These are phyloP conservation scores for Colletotrichum agaves DNA, from an alignment of 2,329 filamentous ascomycete species.

Conservation along the genomic window DNA sequence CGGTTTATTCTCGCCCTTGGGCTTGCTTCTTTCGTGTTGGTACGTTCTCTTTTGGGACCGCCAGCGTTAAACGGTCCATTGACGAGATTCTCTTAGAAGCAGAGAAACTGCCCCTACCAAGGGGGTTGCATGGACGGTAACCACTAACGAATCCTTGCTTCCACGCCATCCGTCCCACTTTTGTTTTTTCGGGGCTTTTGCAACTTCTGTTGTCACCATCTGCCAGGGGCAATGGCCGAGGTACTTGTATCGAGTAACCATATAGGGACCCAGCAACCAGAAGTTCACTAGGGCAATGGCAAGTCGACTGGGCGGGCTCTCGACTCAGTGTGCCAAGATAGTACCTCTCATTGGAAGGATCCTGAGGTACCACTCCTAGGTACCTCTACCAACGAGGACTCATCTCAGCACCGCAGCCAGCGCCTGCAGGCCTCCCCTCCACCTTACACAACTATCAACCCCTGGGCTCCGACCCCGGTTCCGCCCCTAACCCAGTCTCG, in stretches of 20 bases:
- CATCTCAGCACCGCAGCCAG: slow-evolving; percentile 1
- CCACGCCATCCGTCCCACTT: slow-evolving; percentile 10
- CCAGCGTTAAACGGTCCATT: slow-evolving; percentile 19
- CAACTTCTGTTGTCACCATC: slow-evolving; percentile 19
- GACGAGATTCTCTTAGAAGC: not conserved
- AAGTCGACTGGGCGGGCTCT: not conserved
- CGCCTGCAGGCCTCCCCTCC: slow-evolving; percentile 13
- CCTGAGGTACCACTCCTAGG: slow-evolving; percentile 20
- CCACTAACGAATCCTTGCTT: slow-evolving; percentile 17
- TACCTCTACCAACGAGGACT: not conserved
- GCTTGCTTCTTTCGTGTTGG: slow-evolving; percentile 27
- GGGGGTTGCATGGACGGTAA: slow-evolving; percentile 11
- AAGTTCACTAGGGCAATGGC: not conserved
- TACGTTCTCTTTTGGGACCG: slow-evolving; percentile 19
- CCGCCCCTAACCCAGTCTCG: slow-evolving; percentile 33
- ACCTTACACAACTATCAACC: slow-evolving; percentile 8
- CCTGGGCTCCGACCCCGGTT: slow-evolving; percentile 12
- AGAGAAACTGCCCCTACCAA: not conserved
- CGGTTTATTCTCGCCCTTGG: slow-evolving; percentile 17
- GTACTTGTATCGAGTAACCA: too few relatives aligned
- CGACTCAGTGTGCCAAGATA: not conserved
- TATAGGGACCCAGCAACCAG: too few relatives aligned
- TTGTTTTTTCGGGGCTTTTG: slow-evolving; percentile 32
- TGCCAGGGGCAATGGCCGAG: too few relatives aligned
- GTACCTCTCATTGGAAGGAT: not conserved